Evolutionary conservation across 2,329 filamentous ascomycete genomes (phyloP).

Genomic region (Dactylellina cionopaga): DNA sequence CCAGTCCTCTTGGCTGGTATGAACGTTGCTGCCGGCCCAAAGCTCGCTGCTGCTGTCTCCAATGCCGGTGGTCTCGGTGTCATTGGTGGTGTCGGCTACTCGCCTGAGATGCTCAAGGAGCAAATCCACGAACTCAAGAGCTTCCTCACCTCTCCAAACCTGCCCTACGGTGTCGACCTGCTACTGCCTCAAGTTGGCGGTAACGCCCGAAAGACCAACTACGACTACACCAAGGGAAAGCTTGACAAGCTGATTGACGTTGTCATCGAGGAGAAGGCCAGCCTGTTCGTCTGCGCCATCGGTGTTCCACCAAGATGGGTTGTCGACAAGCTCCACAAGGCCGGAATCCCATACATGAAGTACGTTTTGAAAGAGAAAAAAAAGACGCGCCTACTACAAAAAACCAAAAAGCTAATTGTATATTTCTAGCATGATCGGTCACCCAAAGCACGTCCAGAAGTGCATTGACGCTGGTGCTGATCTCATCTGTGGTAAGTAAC

Average conservation of each 20-base stretch:
- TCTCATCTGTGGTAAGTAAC: constrained; percentile 96
- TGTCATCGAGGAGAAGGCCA: constrained; percentile 89
- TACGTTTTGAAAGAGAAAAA: constrained; percentile 61
- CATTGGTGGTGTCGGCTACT: constrained; percentile 94
- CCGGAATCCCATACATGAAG: constrained; percentile 96
- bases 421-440: constrained; percentile 81
- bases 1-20: constrained; percentile 95
- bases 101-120: constrained; percentile 94
- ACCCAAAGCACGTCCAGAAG: constrained; percentile 98
- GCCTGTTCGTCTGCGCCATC: constrained; percentile 95
- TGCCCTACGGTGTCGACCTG: constrained; percentile 93
- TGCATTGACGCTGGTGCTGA: constrained; percentile 90
- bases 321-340: constrained; percentile 87
- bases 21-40: constrained; percentile 97
- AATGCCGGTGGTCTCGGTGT: constrained; percentile 97
- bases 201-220: constrained; percentile 79
- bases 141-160: constrained; percentile 86
- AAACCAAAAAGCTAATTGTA: background rate
- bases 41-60: constrained; percentile 93
- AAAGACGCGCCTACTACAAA: background rate
- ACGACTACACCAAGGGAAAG: constrained; percentile 99
- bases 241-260: constrained; percentile 89
- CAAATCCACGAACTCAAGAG: constrained; percentile 87
- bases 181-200: constrained; percentile 94
- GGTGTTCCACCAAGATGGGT: constrained; percentile 89